Evolutionary conservation across 768 basidiomycete genomes (phyloP), one percentile per base, ranked within the genome.

Genomic region (Suillus occidentalis): DNA sequence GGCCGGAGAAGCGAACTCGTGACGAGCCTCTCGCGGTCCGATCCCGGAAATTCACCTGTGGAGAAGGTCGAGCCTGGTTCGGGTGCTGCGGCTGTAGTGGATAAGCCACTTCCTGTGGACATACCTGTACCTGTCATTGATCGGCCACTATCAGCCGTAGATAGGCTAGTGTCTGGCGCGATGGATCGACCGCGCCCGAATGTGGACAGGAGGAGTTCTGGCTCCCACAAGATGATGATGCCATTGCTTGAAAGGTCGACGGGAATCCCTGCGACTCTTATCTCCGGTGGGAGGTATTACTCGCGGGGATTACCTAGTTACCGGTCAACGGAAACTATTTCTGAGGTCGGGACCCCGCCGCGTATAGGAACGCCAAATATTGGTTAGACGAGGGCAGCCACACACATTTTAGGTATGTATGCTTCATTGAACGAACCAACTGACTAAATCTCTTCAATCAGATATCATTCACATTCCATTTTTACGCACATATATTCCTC

Each of bases 131-230:
- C 62, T 40, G 36, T 40, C 16, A 14, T 61, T 22, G 62, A 63
- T 20, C 62, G 74, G 31, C 72, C 75, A 0, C 73, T 71, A 1
- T 75, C 74, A 0, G 74, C 74, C 2, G 67, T 70, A 2, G 71
- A 67, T 4, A 61, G 73, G 10, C 22, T 76, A 49, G 67, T 69
- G 56, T 36, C 62, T 50, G 22, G 68, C 63, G 64, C 56, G 36
- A 58, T 64, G 57, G 63, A 56, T 1, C 37, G 50, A 6, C 49
- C n/a, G 56, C 69, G 58, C 6, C 76, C 73, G 59, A 68, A 70
- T 55, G 66, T 75, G 40, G 73, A 70, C 7, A 72, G 69, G 12
- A 75, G 73, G 31, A 73, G 75, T 12, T 74, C 74, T 47, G 65
- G 72, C 10, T 63, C 76, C 22, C 66, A 67, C 18, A 69, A 72